Evolutionary conservation across 1,139 yeast species (phyloP), one percentile per base, ranked within the genome.

Genomic region (Hemisphaericaspora xylofermentans): DNA sequence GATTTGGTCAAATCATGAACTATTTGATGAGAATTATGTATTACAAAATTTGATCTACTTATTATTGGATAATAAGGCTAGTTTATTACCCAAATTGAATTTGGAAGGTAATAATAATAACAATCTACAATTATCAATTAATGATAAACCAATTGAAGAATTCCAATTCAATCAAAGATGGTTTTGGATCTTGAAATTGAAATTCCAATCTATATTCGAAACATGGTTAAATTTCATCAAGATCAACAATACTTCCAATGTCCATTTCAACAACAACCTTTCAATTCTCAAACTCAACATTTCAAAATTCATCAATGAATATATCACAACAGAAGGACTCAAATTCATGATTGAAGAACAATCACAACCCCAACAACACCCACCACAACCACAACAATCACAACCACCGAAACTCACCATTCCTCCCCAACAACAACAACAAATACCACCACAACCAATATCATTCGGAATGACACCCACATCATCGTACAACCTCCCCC

Each of bases 1-100:
- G 15, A 54, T 54, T 33, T 52, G 58, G 46, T 47, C 49, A 41
- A 49, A 53, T 40, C 48, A 52, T 36, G 52, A 56, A 27, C 30
- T 46, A 8, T 50, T 55, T 30, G 50, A 52, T 35, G 57, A 61
- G 33, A 63, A 62, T 43, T 63, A 61, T 41, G 61, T 64, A 18
- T 47, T 64, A 27, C 69, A 63, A 41, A 54, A 63, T 27, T 49
- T 63, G 22, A 49, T 63, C 9, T 64, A 54, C 38, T 44, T 64
- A 34, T 51, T 64, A 21, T 43, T 49, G 39, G 52, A 49, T 31
- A 43, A 49, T 34, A 45, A 50, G 36, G 34, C 43, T 15, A 31
- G 43, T 17, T 38, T 50, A 24, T 36, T 47, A 22, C 35, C 12
- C 19, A 31, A 19, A 41, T 25, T 33, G 36, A 33, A 33, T 15